A percentile compares a stretch with the other conserved stretches of the same genome.
These are phyloP conservation scores for Grosmannia serpens DNA, from an alignment of 2,329 filamentous ascomycete species.

Conservation along the genomic window DNA sequence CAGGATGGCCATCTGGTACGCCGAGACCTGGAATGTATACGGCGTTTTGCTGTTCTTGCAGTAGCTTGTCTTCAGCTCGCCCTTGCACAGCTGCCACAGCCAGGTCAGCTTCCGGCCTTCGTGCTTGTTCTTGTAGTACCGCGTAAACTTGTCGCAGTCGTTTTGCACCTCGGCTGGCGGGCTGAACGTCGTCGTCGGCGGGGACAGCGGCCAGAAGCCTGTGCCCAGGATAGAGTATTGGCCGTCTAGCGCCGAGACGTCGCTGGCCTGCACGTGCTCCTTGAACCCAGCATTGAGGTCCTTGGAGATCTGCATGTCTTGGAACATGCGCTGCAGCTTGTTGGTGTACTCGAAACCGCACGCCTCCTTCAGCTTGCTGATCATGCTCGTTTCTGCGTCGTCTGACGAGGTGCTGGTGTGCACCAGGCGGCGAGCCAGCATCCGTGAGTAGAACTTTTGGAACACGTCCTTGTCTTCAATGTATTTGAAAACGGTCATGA, in stretches of 20 bases:
- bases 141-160: conserved; percentile 80
- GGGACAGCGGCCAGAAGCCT: conserved; percentile 88
- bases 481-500: conserved; percentile 99
- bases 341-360: conserved; percentile 99
- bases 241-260: conserved; percentile 69
- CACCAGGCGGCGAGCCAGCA: conserved; percentile 88
- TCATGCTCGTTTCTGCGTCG: conserved; percentile 98
- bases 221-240: conserved; percentile 90
- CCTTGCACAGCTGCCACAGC: conserved; percentile 98
- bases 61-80: conserved; percentile 89
- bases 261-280: conserved; percentile 54
- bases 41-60: conserved; percentile 81
- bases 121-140: conserved; percentile 94
- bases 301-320: conserved; percentile 98
- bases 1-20: conserved; percentile 95
- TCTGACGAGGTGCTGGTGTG: conserved; percentile 93
- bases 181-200: conserved; percentile 79
- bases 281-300: conserved; percentile 87
- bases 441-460: conserved; percentile 97
- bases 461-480: conserved; percentile 99
- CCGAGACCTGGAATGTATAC: conserved; percentile 94
- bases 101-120: conserved; percentile 93
- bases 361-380: conserved; percentile 95
- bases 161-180: conserved; percentile 75
- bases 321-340: conserved; percentile 99